These are phyloP conservation scores for Paramyrothecium roridum DNA, from an alignment of 2,329 filamentous ascomycete genomes.

Conservation along the genomic window DNA sequence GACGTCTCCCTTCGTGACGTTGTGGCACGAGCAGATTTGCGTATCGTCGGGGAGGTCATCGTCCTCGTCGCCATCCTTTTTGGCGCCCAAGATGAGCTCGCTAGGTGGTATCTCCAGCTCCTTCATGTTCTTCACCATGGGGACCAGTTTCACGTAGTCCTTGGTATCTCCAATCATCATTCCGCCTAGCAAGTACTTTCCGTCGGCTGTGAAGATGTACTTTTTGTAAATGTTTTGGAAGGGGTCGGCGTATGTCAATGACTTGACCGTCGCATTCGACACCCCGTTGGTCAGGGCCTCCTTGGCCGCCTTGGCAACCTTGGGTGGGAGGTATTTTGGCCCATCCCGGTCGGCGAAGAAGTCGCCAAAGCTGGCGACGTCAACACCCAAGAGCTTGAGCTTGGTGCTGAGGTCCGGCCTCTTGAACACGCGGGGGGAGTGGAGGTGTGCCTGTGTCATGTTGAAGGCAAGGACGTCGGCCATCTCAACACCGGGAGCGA, in stretches of 20 bases:
- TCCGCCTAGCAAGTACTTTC: conserved; percentile 86
- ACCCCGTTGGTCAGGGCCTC: conserved; percentile 6
- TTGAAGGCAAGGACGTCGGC: conserved; percentile 90
- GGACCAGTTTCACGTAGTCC: conserved; percentile 86
- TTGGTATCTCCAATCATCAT: conserved; percentile 96
- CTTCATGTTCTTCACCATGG: conserved; percentile 83
- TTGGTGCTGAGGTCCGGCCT: conserved; percentile 87
- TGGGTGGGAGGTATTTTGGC: conserved; percentile 68
- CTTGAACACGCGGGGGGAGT: conserved; percentile 69
- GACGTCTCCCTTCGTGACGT: conserved; percentile 82
- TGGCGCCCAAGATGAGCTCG: conserved; percentile 78
- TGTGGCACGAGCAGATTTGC: conserved; percentile 91
- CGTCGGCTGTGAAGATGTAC: conserved; percentile 85
- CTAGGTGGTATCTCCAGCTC: conserved; percentile 73
- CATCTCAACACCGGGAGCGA: conserved; percentile 89
- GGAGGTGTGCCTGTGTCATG: conserved; percentile 75
- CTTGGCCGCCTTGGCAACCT: conserved; percentile 26
- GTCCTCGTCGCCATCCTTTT: conserved; percentile 65
- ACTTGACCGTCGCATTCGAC: conserved; percentile 61
- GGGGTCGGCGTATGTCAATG: conserved; percentile 83
- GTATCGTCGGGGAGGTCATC: conserved; percentile 82
- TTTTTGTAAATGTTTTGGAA: conserved; percentile 91
- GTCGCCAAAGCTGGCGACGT: conserved; percentile 90
- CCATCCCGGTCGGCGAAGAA: conserved; percentile 89
- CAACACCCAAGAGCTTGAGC: conserved; percentile 82